Evolutionary conservation across 2,329 filamentous ascomycete species (phyloP), one percentile per base, ranked within the genome.

Genomic region (Basipetospora sp.): DNA sequence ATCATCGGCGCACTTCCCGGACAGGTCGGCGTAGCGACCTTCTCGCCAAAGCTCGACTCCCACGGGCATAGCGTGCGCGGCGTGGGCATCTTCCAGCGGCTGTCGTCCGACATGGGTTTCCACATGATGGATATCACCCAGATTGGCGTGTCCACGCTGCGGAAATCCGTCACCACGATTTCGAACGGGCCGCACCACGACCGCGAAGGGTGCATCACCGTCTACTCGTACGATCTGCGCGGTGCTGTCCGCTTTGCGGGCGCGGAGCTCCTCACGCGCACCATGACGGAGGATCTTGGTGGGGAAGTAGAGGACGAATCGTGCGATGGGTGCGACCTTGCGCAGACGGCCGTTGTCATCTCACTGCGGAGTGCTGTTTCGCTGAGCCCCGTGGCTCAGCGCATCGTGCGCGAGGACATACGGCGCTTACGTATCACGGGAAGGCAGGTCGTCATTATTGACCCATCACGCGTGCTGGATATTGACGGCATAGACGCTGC

Each of bases 121-220:
- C 53, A 55, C 42, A 55, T 55, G 53, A 55, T 55, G 52, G 53
- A 55, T 16, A 50, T 53, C 2, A 53, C 50, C 40, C 53, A 55
- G 35, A 53, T 55, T 13, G 48, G 48, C 4, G 36, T 47, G 13
- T 50, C 53, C 1, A 55, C 51, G 0, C 50, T 53, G 3, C 47
- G 47, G 5, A 53, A 50, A 3, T 47, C 49, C 2, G 45, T 53
- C 6, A 49, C 50, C 5, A 56, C 51, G 4, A 51, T n/a, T n/a
- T 56, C 22, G 43, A 53, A 8, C 25, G 15, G 5, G 43, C 48
- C 1, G 51, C 52, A 45, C 3, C 28, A 35, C 8, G 49, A 54
- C 31, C n/a, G n/a, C n/a, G n/a, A n/a, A n/a, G n/a, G n/a, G n/a
- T n/a, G n/a, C n/a, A n/a, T n/a, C n/a, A n/a, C n/a, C n/a, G n/a